These are phyloP conservation scores for Fusarium marasasianum DNA, from an alignment of 2,329 filamentous ascomycete genomes.

Conservation along the genomic window DNA sequence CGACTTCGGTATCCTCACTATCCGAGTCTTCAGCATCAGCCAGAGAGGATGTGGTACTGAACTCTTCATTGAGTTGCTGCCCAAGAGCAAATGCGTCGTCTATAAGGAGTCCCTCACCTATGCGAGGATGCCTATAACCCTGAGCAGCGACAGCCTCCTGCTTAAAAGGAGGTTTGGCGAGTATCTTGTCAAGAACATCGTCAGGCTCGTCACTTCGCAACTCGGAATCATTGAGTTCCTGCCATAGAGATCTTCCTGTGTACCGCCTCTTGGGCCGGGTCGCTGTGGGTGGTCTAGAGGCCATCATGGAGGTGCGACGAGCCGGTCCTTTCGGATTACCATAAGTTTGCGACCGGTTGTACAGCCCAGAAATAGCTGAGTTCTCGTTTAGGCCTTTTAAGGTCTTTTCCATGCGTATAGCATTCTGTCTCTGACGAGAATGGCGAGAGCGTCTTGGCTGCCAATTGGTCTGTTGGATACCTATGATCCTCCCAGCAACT, in stretches of 20 bases:
- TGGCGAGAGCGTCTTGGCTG: neutral
- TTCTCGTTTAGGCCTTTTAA: neutral
- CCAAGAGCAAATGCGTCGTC: neutral
- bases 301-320: neutral
- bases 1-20: neutral
- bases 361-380: neutral
- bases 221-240: neutral
- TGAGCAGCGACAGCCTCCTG: neutral
- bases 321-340: neutral
- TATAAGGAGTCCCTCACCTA: neutral
- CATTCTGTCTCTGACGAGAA: neutral
- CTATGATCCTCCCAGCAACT: neutral
- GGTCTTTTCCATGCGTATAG: neutral
- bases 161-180: too few relatives aligned
- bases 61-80: slow-evolving; percentile 2
- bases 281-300: too few relatives aligned
- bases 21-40: neutral
- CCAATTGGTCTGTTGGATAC: neutral
- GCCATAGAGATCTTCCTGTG: neutral
- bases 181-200: neutral
- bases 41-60: neutral
- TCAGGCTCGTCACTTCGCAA: neutral
- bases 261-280: neutral
- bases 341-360: neutral
- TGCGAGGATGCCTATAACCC: neutral